Base-by-base conservation (phyloP, 106 monocot species). In the Cymbidium sinense region DNA sequence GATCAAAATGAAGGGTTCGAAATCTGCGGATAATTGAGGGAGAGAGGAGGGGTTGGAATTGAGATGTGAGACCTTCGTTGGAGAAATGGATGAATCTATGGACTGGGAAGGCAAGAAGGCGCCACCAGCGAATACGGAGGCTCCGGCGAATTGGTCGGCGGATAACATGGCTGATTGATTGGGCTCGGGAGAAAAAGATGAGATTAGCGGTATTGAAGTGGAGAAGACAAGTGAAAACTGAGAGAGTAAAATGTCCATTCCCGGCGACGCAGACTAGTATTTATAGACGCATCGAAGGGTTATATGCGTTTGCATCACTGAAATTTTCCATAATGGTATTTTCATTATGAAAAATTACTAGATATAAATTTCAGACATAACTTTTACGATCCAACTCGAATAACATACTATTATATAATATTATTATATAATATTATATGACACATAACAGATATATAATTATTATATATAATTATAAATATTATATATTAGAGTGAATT, bases 101-200 rank as follows among this genome's bases (percentile, higher is more conserved):
- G 79, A 61, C 43, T 71, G 84, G 33, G 81, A 35, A 15, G 85
- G 77, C 75, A 85, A 82, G 75, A 88, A 79, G 21, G 58, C 76
- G 51, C 64, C 50, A 51, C 87, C 84, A 20, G 78, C 39, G 78
- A 87, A 81, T 62, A 87, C 81, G 7, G 28, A 47, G 9, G 77
- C 70, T 19, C 76, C 79, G 39, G 39, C 54, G 73, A 80, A 76
- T 44, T 70, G 84, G 50, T 71, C 69, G 35, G 74, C 44, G 5
- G 44, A 35, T 44, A 74, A 43, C 74, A 27, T 74, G 28, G 43
- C 28, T 28, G 44, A 23, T 25, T 44, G 44, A 25, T 17, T 67
- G 3, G 67, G 5, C 12, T 33, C 67, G 31, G 31, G 13, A 33
- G 33, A 31, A 67, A 67, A 10, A 33, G 3, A 67, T 67, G 17